A percentile compares a stretch with the other conserved stretches of the same genome.
Evolutionary conservation across 2,329 filamentous ascomycete species (phyloP).

Genomic region (Alternaria conjuncta): DNA sequence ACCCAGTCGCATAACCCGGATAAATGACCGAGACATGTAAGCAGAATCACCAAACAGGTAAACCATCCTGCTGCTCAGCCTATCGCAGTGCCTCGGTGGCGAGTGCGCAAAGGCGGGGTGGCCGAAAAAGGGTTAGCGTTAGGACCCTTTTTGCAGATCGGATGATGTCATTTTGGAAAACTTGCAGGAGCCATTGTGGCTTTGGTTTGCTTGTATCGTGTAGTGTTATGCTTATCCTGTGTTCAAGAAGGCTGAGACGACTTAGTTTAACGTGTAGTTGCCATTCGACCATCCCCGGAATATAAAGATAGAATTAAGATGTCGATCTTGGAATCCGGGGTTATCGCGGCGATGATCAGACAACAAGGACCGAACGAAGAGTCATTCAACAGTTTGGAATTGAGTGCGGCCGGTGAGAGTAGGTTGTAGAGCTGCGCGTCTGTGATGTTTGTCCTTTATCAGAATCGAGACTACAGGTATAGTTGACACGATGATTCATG

Average conservation of each 20-base stretch:
- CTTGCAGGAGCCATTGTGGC: not conserved
- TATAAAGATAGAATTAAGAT: not conserved
- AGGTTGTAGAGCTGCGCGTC: too few species aligned
- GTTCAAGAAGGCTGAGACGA: not conserved
- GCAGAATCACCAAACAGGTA: not conserved
- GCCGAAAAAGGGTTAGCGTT: not conserved
- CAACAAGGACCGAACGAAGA: not conserved
- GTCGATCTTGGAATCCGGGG: not conserved
- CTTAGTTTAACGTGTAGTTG: not conserved
- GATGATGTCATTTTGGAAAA: not conserved
- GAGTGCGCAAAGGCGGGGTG: not conserved
- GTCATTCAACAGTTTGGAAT: too few species aligned
- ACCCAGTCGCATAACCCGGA: not conserved
- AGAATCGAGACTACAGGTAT: too few species aligned
- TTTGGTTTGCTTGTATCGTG: not conserved
- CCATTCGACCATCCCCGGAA: not conserved
- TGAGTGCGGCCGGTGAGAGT: too few species aligned
- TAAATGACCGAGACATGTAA: not conserved
- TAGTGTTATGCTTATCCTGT: not conserved
- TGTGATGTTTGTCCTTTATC: too few species aligned
- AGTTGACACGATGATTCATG: too few species aligned
- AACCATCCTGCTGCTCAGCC: not conserved
- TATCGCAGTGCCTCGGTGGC: not conserved
- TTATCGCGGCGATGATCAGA: not conserved
- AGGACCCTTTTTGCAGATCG: not conserved